phyloP scores from a whole-genome alignment of 2,329 filamentous ascomycete genomes.

The Acrocalymma vagum region DNA sequence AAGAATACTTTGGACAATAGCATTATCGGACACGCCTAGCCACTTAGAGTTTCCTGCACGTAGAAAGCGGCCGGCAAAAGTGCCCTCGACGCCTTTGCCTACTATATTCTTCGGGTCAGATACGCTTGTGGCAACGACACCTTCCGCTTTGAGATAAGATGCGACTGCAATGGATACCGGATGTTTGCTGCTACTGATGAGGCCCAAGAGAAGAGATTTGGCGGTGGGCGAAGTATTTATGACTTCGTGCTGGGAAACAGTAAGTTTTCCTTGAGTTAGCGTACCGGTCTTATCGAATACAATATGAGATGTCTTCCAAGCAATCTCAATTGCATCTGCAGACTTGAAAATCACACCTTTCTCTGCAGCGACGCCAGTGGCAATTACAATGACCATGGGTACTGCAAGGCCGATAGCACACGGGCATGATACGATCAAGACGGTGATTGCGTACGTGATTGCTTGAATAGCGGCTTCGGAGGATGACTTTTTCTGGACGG shows the following conservation, averaged over 20 bases:
- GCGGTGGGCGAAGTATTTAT: slow-evolving; percentile 12
- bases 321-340: slow-evolving; percentile 68
- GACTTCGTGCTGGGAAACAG: slow-evolving; percentile 42
- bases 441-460: slow-evolving; percentile 76
- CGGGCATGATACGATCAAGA: slow-evolving; percentile 80
- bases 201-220: slow-evolving; percentile 40
- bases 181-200: slow-evolving; percentile 57
- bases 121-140: slow-evolving; percentile 9
- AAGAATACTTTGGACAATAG: slow-evolving; percentile 51
- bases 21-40: slow-evolving; percentile 52
- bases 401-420: slow-evolving; percentile 80
- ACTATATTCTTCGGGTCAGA: slow-evolving; percentile 44
- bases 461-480: slow-evolving; percentile 66
- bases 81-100: slow-evolving; percentile 56
- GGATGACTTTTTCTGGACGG: slow-evolving; percentile 42
- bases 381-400: slow-evolving; percentile 81
- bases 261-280: slow-evolving; percentile 67
- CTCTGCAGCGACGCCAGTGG: slow-evolving; percentile 70
- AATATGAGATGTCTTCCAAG: slow-evolving; percentile 68
- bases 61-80: slow-evolving; percentile 34
- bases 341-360: slow-evolving; percentile 76
- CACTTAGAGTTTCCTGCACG: slow-evolving; percentile 59
- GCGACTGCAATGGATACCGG: slow-evolving; percentile 62
- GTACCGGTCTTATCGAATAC: slow-evolving; percentile 86
- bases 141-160: slow-evolving; percentile 47